Evolutionary conservation across 805 yeast genomes (phyloP).

Genomic region (Candida wancherniae): DNA sequence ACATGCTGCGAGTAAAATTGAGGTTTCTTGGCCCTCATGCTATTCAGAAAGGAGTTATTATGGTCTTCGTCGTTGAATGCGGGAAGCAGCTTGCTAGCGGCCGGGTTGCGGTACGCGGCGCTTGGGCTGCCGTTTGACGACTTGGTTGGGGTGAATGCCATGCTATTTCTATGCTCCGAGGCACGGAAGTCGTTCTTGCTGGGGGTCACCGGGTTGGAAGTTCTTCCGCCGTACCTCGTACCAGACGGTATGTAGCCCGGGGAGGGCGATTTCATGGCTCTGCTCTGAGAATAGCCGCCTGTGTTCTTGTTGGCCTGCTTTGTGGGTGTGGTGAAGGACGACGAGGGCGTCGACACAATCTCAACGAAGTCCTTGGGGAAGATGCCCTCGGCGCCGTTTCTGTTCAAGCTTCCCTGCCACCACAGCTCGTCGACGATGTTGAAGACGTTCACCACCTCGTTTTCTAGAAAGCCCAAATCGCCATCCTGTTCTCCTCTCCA

Average conservation of each 20-base stretch:
- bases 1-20: conserved; percentile 17
- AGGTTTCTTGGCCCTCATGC: conserved; percentile 2
- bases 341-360: conserved; percentile 27
- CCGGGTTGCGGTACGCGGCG: conserved; percentile 4
- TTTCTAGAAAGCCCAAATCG: conserved; percentile 91
- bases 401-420: conserved; percentile 80
- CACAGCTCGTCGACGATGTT: conserved; percentile 81
- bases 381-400: conserved; percentile 78
- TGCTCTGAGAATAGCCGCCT: not conserved
- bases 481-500: conserved; percentile 92
- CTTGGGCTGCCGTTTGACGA: conserved; percentile 8
- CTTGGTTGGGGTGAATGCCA: conserved; percentile 1
- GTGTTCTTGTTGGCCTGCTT: conserved; percentile 5
- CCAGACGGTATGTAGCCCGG: conserved; percentile 1
- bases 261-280: not conserved
- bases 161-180: conserved; percentile 1
- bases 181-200: conserved; percentile 7
- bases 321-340: conserved; percentile 11
- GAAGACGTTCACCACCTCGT: conserved; percentile 83
- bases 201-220: conserved; percentile 10
- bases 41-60: conserved; percentile 7
- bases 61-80: conserved; percentile 14
- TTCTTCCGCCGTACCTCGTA: not conserved
- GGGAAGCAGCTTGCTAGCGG: conserved; percentile 11
- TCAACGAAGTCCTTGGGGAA: conserved; percentile 88